phyloP scores from a whole-genome alignment of 495 filamentous ascomycete species.

The Podospora conica region DNA sequence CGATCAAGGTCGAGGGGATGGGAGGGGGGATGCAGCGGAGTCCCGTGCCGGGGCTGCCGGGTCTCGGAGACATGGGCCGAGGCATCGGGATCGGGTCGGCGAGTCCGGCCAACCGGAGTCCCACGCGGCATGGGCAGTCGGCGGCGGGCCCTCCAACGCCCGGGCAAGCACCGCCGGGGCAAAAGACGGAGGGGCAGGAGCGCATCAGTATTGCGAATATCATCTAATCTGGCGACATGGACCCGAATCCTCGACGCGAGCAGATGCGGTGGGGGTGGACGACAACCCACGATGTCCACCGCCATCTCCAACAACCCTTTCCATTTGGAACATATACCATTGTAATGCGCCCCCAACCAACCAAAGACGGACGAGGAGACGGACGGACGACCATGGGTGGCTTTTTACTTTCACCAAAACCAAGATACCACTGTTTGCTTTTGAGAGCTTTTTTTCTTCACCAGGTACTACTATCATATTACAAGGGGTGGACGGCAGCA shows the following conservation, averaged over 20 bases:
- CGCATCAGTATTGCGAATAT: slow-evolving; percentile 79
- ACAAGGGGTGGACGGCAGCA: slow-evolving; percentile 1
- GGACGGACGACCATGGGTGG: background rate
- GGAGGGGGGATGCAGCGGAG: background rate
- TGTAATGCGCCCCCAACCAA: background rate
- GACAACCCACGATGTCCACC: no score
- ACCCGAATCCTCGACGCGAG: background rate
- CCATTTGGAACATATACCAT: background rate
- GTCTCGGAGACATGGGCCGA: background rate
- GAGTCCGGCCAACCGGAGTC: slow-evolving; percentile 20
- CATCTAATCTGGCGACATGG: slow-evolving; percentile 40
- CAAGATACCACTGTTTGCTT: background rate
- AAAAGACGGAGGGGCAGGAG: slow-evolving; percentile 40
- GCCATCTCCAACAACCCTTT: background rate
- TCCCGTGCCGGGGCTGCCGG: background rate
- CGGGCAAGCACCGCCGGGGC: slow-evolving; percentile 20
- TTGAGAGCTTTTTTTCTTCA: background rate
- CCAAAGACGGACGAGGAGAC: no score
- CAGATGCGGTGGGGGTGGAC: no score
- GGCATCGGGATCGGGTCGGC: background rate
- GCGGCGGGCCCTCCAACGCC: slow-evolving; percentile 4
- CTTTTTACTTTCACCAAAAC: background rate
- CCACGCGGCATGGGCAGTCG: background rate
- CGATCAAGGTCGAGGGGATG: background rate
- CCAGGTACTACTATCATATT: background rate